Conservation (phyloP, 169 alveolate species). For the Toxoplasma gondii region DNA sequence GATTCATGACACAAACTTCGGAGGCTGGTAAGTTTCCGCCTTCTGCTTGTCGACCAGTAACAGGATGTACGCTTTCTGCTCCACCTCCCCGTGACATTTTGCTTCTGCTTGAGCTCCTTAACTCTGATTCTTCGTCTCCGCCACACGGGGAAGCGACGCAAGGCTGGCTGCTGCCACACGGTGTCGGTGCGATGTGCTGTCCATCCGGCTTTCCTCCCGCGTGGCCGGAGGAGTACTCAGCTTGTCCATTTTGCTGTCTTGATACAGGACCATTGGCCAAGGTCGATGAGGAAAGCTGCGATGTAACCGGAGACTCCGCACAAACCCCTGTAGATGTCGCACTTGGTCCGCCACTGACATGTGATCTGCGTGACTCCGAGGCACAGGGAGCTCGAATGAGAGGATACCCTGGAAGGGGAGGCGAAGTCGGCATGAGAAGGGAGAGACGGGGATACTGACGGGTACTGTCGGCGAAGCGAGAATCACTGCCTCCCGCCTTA, state of each 20-base stretch:
- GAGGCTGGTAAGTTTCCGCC: neutral
- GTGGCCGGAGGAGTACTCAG: neutral
- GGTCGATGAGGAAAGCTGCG: neutral
- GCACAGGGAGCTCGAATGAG: neutral
- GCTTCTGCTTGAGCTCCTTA: neutral
- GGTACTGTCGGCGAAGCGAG: neutral
- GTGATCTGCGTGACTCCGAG: neutral
- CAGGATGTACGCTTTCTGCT: neutral
- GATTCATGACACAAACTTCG: constrained; percentile 23
- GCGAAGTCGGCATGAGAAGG: neutral
- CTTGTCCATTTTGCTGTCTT: neutral
- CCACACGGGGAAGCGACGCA: neutral
- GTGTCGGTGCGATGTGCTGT: neutral
- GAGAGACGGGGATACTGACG: neutral
- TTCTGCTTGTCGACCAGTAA: neutral
- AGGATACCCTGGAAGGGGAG: neutral
- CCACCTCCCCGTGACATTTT: neutral
- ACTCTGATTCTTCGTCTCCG: neutral
- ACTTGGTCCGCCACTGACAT: neutral
- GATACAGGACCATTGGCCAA: neutral
- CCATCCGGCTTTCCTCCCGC: neutral
- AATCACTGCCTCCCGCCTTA: neutral
- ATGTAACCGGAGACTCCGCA: neutral
- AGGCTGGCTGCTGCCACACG: neutral
- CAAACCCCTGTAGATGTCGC: neutral